These are phyloP conservation scores for Singerocomus inundabilis DNA, from an alignment of 1,284 basidiomycete genomes.

Conservation along the genomic window DNA sequence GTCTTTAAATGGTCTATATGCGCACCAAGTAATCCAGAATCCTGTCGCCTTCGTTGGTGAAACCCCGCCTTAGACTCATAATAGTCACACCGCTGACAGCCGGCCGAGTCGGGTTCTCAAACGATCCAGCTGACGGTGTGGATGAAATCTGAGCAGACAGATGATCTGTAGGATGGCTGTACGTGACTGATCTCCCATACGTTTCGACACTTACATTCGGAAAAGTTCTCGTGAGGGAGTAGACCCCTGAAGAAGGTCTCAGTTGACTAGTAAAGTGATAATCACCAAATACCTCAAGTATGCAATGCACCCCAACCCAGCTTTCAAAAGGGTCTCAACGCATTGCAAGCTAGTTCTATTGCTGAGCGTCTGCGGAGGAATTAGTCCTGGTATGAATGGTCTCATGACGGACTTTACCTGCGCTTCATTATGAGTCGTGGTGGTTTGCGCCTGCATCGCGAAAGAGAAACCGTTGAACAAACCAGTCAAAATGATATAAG, in stretches of 20 bases:
- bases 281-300: conserved; percentile 56
- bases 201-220: conserved; percentile 49
- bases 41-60: conserved; percentile 75
- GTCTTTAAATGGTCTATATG: conserved; percentile 23
- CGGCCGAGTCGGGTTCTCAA: conserved; percentile 21
- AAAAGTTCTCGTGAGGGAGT: conserved; percentile 77
- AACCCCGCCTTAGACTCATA: conserved; percentile 71
- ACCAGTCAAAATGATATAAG: not conserved
- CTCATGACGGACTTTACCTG: conserved; percentile 22
- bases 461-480: not conserved
- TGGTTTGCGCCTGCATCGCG: conserved; percentile 31
- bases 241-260: conserved; percentile 36
- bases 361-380: conserved; percentile 43
- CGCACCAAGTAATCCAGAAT: conserved; percentile 73
- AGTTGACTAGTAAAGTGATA: conserved; percentile 1
- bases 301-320: conserved; percentile 74
- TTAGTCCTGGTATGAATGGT: conserved; percentile 7
- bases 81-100: conserved; percentile 33
- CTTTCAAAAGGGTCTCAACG: conserved; percentile 67
- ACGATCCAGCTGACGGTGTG: conserved; percentile 17
- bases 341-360: conserved; percentile 62
- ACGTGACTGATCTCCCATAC: not conserved
- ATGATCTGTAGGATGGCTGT: conserved; percentile 23
- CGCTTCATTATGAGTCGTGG: conserved; percentile 19
- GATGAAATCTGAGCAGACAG: conserved; percentile 30